phyloP scores from a whole-genome alignment of 805 yeast genomes.

The Ogataea degrootiae region DNA sequence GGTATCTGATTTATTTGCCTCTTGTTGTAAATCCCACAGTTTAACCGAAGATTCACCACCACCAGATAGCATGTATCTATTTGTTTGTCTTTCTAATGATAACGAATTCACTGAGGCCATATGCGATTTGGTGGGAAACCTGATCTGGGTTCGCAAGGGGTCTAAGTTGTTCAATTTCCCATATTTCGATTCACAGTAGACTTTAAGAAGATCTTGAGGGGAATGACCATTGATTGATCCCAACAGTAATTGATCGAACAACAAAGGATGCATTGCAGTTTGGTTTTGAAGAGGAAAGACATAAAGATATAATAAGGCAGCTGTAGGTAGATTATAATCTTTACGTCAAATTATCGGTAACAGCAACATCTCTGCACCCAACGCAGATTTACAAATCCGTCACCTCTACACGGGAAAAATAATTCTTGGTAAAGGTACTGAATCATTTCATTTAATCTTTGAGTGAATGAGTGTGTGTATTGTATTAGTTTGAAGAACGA shows the following conservation, averaged over 20 bases:
- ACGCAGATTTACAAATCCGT: too few species aligned
- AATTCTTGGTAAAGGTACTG: background rate
- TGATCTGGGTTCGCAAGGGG: conserved; percentile 14
- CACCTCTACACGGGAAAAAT: background rate
- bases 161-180: conserved; percentile 18
- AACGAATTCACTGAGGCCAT: conserved; percentile 54
- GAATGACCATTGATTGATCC: conserved; percentile 5
- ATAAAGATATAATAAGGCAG: too few species aligned
- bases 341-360: too few species aligned
- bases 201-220: conserved; percentile 16
- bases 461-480: background rate
- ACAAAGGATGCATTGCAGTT: conserved; percentile 20
- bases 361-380: too few species aligned
- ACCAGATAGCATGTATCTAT: conserved; percentile 57
- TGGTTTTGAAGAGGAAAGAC: background rate
- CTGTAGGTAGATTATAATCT: too few species aligned
- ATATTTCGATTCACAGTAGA: conserved; percentile 24
- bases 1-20: background rate
- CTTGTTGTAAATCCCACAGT: conserved; percentile 54
- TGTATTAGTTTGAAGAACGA: background rate
- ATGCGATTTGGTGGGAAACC: conserved; percentile 43
- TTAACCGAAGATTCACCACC: conserved; percentile 67
- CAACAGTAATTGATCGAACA: conserved; percentile 16
- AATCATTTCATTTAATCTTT: too few species aligned
- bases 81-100: conserved; percentile 45